Evolutionary conservation across 306 rosid genomes (phyloP), one percentile per base, ranked within the genome.

Genomic region (Fagus sylvatica): DNA sequence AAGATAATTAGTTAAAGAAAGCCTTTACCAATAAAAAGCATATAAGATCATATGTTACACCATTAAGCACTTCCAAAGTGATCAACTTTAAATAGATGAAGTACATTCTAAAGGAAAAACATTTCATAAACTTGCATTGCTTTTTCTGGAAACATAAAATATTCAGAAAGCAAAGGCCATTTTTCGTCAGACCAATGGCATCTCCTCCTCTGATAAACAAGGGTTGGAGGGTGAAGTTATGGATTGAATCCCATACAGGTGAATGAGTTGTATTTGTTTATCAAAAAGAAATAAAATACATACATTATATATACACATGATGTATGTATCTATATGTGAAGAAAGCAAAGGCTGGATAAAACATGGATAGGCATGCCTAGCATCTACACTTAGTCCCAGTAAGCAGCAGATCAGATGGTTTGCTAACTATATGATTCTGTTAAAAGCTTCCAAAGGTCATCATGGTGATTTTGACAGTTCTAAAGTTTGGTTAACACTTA

Each of bases 1-100:
- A 66, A 73, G 71, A 72, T 48, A 40, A 71, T 42, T 69, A 60
- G 69, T 78, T 74, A 59, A 36, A 56, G 46, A 60, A 84, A 75
- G 48, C 78, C 56, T 71, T 48, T 30, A 11, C 15, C 9, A 64
- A 49, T 56, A 39, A 73, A 41, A 80, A 54, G 42, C 19, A 62
- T 41, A 74, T 33, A 65, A 37, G 40, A 71, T 75, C 64, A 61
- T 32, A 41, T 46, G 37, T 69, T 69, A 11, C 55, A n/a, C 71
- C 28, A 1, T 37, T 37, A 4, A 65, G 49, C 48, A 37, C 46
- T 65, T 65, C 4, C 46, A 36, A 37, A 65, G 28, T 7, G 11
- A 37, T 16, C 36, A 32, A 32, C 2, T 15, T 64, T 33, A 15
- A 64, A 34, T 15, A 64, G 43, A 36, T 34, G 28, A 55, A 55